phyloP scores from a whole-genome alignment of 2,329 filamentous ascomycete species.

The Camptophora hylomeconis region DNA sequence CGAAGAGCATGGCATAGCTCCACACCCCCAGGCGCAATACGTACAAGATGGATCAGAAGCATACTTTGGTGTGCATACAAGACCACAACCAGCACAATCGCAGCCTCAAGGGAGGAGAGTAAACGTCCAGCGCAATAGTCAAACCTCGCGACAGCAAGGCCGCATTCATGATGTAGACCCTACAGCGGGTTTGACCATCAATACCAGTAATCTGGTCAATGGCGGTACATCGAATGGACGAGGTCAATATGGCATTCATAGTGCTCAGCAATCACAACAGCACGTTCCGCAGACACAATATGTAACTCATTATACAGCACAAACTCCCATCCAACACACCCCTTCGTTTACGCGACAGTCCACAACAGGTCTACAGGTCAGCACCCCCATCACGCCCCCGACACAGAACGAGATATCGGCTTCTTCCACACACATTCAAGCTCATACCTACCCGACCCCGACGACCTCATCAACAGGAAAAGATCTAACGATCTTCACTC shows the following conservation, averaged over 20 bases:
- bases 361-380: background rate
- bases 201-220: background rate
- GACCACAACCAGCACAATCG: background rate
- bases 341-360: background rate
- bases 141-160: too few species aligned
- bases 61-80: background rate
- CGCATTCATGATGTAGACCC: background rate
- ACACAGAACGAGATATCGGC: background rate
- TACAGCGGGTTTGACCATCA: background rate
- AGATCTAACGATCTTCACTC: conserved; percentile 3
- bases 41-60: conserved; percentile 1
- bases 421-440: too few species aligned
- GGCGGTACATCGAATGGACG: too few species aligned
- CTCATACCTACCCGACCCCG: too few species aligned
- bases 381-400: background rate
- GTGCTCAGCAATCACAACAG: too few species aligned
- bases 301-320: background rate
- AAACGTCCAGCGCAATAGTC: background rate
- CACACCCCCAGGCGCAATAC: background rate
- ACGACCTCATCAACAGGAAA: background rate
- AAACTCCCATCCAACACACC: background rate
- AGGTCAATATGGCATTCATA: too few species aligned
- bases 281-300: too few species aligned
- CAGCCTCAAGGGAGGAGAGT: background rate
- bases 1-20: too few species aligned